Conservation (phyloP, 306 rosid species). For the Lathyrus tuberosus region DNA sequence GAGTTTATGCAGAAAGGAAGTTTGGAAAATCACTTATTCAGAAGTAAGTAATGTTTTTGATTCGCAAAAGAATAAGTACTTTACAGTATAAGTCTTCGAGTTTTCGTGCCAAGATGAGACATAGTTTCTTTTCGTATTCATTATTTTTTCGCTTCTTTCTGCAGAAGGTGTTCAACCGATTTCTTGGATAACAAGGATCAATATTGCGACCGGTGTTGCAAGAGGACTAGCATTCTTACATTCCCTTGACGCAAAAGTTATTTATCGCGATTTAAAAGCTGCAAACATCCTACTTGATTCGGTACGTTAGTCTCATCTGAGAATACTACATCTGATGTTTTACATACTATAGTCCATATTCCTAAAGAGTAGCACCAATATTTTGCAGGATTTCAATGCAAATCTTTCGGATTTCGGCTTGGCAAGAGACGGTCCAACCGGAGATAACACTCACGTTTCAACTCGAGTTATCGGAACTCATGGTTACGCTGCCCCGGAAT, state of each 20-base stretch:
- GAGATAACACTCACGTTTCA: conserved; percentile 95
- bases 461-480: conserved; percentile 87
- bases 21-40: conserved; percentile 84
- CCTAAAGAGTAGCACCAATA: conserved; percentile 31
- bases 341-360: conserved; percentile 13
- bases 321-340: conserved; percentile 4
- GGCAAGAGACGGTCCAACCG: conserved; percentile 98
- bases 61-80: not conserved
- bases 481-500: conserved; percentile 98
- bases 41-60: conserved; percentile 65
- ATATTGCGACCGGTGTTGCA: conserved; percentile 75
- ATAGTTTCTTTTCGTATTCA: conserved; percentile 11
- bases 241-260: conserved; percentile 71
- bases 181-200: conserved; percentile 70
- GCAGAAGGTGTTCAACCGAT: conserved; percentile 89
- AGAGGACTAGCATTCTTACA: conserved; percentile 80
- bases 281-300: conserved; percentile 90
- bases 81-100: not conserved
- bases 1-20: conserved; percentile 92
- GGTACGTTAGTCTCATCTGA: conserved; percentile 45
- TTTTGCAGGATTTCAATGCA: conserved; percentile 73
- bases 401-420: conserved; percentile 93
- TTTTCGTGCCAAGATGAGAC: conserved; percentile 1
- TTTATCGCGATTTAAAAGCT: conserved; percentile 92
- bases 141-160: conserved; percentile 10